Evolutionary conservation across 1,284 basidiomycete genomes (phyloP).

Genomic region (Golubevia sp.): DNA sequence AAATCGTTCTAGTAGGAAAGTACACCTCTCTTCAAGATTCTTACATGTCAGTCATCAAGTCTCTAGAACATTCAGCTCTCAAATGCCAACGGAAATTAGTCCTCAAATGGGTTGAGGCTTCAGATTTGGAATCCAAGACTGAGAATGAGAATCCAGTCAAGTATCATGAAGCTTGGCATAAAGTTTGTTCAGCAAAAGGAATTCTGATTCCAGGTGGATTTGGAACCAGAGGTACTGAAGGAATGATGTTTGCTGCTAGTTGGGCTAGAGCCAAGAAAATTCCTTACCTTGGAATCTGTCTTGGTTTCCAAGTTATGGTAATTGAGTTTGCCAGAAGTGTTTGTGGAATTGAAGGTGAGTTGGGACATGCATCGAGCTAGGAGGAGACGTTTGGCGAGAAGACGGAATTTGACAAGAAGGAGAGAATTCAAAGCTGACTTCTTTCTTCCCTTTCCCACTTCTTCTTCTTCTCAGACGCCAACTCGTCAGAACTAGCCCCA

Average conservation of each 20-base stretch:
- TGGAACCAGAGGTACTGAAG: slow-evolving; percentile 89
- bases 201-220: slow-evolving; percentile 80
- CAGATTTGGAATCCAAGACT: slow-evolving; percentile 80
- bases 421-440: neutral
- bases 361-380: neutral
- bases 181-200: slow-evolving; percentile 77
- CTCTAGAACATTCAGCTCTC: slow-evolving; percentile 95
- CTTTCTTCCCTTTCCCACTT: neutral
- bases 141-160: slow-evolving; percentile 80
- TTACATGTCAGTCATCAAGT: slow-evolving; percentile 97
- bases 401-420: neutral
- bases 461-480: slow-evolving; percentile 69
- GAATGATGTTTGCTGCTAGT: slow-evolving; percentile 95
- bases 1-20: slow-evolving; percentile 93
- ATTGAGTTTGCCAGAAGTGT: slow-evolving; percentile 92
- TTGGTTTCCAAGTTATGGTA: slow-evolving; percentile 97
- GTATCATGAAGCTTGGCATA: slow-evolving; percentile 95
- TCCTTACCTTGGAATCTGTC: slow-evolving; percentile 94
- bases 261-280: slow-evolving; percentile 94
- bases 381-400: neutral
- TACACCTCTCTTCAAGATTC: slow-evolving; percentile 97
- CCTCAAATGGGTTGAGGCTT: slow-evolving; percentile 86
- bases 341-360: slow-evolving; percentile 72
- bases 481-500: slow-evolving; percentile 80
- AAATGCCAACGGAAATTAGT: slow-evolving; percentile 75